Evolutionary conservation across 148 eudicot species (phyloP).

Genomic region (Heliosperma pusillum): DNA sequence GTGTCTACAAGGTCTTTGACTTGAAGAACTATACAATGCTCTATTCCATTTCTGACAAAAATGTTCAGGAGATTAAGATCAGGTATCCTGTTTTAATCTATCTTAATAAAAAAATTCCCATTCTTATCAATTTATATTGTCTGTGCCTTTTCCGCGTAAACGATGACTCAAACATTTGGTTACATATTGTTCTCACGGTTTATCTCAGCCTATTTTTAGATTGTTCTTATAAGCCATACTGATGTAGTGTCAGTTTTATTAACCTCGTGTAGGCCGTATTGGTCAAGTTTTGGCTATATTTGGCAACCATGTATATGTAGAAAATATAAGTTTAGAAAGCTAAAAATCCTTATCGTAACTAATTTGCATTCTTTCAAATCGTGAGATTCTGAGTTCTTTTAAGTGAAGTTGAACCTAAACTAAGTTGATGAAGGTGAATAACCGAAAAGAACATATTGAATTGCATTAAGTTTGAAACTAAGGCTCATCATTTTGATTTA

Average conservation of each 20-base stretch:
- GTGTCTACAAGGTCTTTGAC: conserved; percentile 89
- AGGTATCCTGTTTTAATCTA: conserved; percentile 39
- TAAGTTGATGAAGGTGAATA: background rate
- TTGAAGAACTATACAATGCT: conserved; percentile 89
- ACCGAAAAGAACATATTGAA: background rate
- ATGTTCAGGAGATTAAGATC: conserved; percentile 94
- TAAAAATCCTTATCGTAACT: background rate
- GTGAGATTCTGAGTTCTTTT: background rate
- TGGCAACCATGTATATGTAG: background rate
- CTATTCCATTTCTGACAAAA: conserved; percentile 88
- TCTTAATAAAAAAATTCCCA: background rate
- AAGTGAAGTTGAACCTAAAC: background rate
- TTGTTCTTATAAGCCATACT: background rate
- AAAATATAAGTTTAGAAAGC: too few relatives aligned
- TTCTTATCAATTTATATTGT: too few relatives aligned
- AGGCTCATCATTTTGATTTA: background rate
- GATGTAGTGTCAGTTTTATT: background rate
- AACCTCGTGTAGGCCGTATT: too few relatives aligned
- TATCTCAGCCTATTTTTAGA: background rate
- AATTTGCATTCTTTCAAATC: background rate
- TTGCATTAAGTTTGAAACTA: background rate
- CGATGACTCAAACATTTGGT: background rate
- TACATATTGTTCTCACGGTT: background rate
- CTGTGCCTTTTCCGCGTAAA: too few relatives aligned
- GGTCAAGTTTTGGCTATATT: too few relatives aligned